Evolutionary conservation across 2,329 filamentous ascomycete species (phyloP).

Genomic region (Paracoccidioides lutzii): DNA sequence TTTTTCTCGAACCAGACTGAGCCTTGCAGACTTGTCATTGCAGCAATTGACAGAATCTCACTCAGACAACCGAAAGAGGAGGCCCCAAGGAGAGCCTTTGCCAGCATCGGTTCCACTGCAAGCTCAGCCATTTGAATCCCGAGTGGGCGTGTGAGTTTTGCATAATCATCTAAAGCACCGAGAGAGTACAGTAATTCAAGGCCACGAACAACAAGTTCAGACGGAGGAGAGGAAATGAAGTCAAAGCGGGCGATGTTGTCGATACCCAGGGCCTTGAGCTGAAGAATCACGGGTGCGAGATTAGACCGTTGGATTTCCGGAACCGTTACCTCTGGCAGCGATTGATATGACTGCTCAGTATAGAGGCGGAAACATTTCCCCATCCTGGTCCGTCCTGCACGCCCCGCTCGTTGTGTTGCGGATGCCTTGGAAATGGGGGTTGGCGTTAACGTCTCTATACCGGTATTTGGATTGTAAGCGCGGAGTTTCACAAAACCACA

Average conservation of each 20-base stretch:
- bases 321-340: slow-evolving; percentile 57
- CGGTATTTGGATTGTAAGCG: slow-evolving; percentile 68
- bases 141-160: slow-evolving; percentile 78
- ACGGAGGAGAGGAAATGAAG: slow-evolving; percentile 74
- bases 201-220: slow-evolving; percentile 71
- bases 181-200: slow-evolving; percentile 79
- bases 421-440: slow-evolving; percentile 80
- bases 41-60: slow-evolving; percentile 82
- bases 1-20: slow-evolving; percentile 65
- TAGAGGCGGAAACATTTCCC: slow-evolving; percentile 94
- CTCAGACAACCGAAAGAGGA: slow-evolving; percentile 62
- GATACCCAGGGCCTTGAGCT: slow-evolving; percentile 88
- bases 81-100: slow-evolving; percentile 68
- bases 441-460: slow-evolving; percentile 75
- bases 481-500: slow-evolving; percentile 82
- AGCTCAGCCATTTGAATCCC: slow-evolving; percentile 86
- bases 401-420: slow-evolving; percentile 78
- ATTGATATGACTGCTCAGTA: slow-evolving; percentile 58
- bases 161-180: slow-evolving; percentile 76
- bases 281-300: slow-evolving; percentile 72
- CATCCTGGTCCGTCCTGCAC: slow-evolving; percentile 75
- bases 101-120: slow-evolving; percentile 90
- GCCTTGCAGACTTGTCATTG: slow-evolving; percentile 81
- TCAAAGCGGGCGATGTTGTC: slow-evolving; percentile 88
- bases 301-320: slow-evolving; percentile 92